Percentiles rank a stretch among this genome's conserved stretches.
These are phyloP conservation scores for Incumbomyces lentus DNA, from an alignment of 2,329 filamentous ascomycete genomes.

Conservation along the genomic window DNA sequence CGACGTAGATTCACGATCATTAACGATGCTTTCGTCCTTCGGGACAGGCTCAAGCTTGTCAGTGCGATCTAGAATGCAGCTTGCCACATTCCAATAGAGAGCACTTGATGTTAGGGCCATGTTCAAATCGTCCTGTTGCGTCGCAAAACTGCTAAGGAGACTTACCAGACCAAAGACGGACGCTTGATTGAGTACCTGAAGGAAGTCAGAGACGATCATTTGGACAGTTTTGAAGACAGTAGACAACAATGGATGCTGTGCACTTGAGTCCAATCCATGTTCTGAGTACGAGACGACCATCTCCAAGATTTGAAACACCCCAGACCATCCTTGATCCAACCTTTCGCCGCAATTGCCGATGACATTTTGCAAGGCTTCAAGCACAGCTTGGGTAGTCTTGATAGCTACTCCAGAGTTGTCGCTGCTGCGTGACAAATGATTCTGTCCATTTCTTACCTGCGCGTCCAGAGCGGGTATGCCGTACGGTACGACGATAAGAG, in stretches of 20 bases:
- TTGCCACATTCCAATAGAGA: conserved; percentile 91
- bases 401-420: conserved; percentile 8
- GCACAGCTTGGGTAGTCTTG: conserved; percentile 17
- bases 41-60: conserved; percentile 8
- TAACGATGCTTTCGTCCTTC: neutral
- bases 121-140: conserved; percentile 84
- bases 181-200: conserved; percentile 58
- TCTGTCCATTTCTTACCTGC: conserved; percentile 9
- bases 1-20: neutral
- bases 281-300: conserved; percentile 56
- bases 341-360: conserved; percentile 80
- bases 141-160: conserved; percentile 79
- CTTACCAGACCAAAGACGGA: conserved; percentile 73
- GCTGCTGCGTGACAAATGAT: neutral
- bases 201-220: conserved; percentile 88
- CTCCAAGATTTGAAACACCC: conserved; percentile 74
- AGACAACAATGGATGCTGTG: conserved; percentile 36
- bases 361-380: conserved; percentile 71
- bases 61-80: conserved; percentile 10
- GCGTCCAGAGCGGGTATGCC: conserved; percentile 13
- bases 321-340: conserved; percentile 57
- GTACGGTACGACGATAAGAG: conserved; percentile 7
- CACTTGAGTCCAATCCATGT: neutral
- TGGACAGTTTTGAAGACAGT: conserved; percentile 83
- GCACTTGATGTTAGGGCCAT: conserved; percentile 91